Evolutionary conservation across 805 yeast species (phyloP).

Genomic region (Metschnikowia santaceciliae): DNA sequence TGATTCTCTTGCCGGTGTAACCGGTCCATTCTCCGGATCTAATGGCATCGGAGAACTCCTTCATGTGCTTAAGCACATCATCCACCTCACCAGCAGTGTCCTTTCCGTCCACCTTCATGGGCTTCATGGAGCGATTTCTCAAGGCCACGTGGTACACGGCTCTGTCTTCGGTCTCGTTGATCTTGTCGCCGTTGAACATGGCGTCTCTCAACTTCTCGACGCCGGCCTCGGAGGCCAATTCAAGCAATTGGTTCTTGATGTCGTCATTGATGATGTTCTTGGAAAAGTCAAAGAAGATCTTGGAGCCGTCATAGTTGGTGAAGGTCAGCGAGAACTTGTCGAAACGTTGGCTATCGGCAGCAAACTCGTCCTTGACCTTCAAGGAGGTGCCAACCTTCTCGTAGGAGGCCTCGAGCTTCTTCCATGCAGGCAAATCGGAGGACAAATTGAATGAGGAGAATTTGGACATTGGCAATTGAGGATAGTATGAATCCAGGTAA

Average conservation of each 20-base stretch:
- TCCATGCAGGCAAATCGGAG: constrained; percentile 81
- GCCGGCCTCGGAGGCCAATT: constrained; percentile 85
- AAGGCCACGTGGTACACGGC: constrained; percentile 97
- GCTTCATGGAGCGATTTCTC: constrained; percentile 83
- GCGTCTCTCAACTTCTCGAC: constrained; percentile 84
- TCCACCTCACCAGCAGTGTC: constrained; percentile 92
- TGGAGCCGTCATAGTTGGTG: constrained; percentile 79
- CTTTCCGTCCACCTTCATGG: constrained; percentile 83
- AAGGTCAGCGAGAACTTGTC: constrained; percentile 73
- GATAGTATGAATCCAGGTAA: background rate
- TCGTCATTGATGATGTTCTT: constrained; percentile 91
- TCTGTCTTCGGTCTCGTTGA: constrained; percentile 93
- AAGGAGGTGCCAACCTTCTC: constrained; percentile 65
- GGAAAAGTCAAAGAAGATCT: constrained; percentile 91
- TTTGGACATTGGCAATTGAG: constrained; percentile 15
- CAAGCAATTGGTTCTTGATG: constrained; percentile 59
- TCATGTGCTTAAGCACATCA: constrained; percentile 90
- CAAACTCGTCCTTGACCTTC: constrained; percentile 75
- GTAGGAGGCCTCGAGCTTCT: constrained; percentile 66
- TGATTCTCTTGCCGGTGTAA: constrained; percentile 90
- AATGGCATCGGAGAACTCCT: constrained; percentile 85
- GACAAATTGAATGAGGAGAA: constrained; percentile 49
- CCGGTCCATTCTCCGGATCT: constrained; percentile 97
- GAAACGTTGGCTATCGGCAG: constrained; percentile 69
- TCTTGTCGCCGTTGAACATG: constrained; percentile 89